A percentile compares a stretch with the other conserved stretches of the same genome.
These are phyloP conservation scores for Favolaschia claudopus DNA, from an alignment of 768 basidiomycete genomes.

Conservation along the genomic window DNA sequence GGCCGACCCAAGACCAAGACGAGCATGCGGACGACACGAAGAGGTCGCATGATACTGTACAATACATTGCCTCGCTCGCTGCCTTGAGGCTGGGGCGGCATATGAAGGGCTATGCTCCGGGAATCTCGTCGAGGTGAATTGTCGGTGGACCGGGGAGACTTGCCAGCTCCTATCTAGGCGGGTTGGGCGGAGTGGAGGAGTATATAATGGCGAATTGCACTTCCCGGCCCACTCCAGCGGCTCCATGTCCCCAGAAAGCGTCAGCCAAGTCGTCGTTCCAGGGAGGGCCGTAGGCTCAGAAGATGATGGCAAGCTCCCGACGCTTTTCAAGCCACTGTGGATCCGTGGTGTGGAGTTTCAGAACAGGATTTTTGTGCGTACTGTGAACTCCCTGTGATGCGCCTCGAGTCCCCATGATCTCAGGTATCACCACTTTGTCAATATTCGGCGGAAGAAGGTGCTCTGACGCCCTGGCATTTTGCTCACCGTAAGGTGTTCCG, in stretches of 20 bases:
- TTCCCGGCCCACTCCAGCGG: not conserved
- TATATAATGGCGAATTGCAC: not conserved
- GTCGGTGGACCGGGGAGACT: too few species aligned
- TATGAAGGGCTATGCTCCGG: too few species aligned
- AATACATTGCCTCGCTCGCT: too few species aligned
- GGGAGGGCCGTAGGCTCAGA: not conserved
- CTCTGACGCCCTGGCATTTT: slow-evolving; percentile 61
- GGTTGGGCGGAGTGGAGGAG: not conserved
- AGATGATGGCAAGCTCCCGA: not conserved
- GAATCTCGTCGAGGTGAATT: too few species aligned
- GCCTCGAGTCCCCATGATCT: not conserved
- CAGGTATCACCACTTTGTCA: slow-evolving; percentile 67
- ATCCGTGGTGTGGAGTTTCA: slow-evolving; percentile 61
- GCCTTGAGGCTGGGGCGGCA: too few species aligned
- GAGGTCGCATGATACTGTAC: not conserved
- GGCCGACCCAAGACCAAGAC: not conserved
- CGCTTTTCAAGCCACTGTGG: slow-evolving; percentile 62
- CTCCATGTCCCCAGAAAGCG: not conserved
- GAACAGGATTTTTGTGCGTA: slow-evolving; percentile 61
- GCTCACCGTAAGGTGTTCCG: slow-evolving; percentile 59
- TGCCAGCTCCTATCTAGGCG: slow-evolving; percentile 4
- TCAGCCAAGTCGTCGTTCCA: not conserved
- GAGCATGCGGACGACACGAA: too few species aligned
- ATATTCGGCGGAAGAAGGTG: slow-evolving; percentile 64
- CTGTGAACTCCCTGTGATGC: not conserved